phyloP scores from a whole-genome alignment of 345 rosid species.

The Sisymbrium irio region DNA sequence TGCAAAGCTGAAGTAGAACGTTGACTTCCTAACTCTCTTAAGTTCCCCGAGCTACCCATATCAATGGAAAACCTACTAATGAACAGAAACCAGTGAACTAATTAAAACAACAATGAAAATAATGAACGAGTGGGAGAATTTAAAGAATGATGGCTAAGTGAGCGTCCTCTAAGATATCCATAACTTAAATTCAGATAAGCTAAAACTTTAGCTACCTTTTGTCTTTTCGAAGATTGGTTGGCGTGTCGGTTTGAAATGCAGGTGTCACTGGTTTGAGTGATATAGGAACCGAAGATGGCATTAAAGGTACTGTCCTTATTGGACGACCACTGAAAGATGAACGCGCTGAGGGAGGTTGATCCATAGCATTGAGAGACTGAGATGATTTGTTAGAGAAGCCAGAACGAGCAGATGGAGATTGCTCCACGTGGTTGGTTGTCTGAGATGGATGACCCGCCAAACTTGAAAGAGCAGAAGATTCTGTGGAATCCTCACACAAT shows the following conservation, averaged over 20 bases:
- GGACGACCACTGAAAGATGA: slow-evolving; percentile 47
- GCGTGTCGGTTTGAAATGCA: slow-evolving; percentile 38
- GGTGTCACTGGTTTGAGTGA: slow-evolving; percentile 61
- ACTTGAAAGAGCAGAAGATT: slow-evolving; percentile 36
- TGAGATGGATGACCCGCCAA: slow-evolving; percentile 41
- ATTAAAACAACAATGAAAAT: slow-evolving; percentile 11
- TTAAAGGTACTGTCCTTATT: slow-evolving; percentile 43
- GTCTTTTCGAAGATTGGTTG: slow-evolving; percentile 44
- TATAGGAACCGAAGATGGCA: slow-evolving; percentile 53
- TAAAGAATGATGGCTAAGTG: slow-evolving; percentile 2
- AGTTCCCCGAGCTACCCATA: slow-evolving; percentile 46
- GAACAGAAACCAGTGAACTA: slow-evolving; percentile 25
- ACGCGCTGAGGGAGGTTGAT: slow-evolving; percentile 55
- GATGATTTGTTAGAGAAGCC: slow-evolving; percentile 35
- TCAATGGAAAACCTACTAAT: slow-evolving; percentile 53
- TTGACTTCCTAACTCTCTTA: slow-evolving; percentile 51
- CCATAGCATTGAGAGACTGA: slow-evolving; percentile 36
- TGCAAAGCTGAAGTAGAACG: slow-evolving; percentile 69
- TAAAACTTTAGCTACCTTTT: slow-evolving; percentile 46
- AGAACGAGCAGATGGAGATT: slow-evolving; percentile 45
- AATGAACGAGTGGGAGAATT: neutral
- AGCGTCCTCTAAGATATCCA: neutral
- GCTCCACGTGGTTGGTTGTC: slow-evolving; percentile 41
- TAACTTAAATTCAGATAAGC: neutral
- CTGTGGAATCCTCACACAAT: slow-evolving; percentile 31